Base-by-base conservation (phyloP, 164 flowering plant species). In the Chimonanthus praecox region DNA sequence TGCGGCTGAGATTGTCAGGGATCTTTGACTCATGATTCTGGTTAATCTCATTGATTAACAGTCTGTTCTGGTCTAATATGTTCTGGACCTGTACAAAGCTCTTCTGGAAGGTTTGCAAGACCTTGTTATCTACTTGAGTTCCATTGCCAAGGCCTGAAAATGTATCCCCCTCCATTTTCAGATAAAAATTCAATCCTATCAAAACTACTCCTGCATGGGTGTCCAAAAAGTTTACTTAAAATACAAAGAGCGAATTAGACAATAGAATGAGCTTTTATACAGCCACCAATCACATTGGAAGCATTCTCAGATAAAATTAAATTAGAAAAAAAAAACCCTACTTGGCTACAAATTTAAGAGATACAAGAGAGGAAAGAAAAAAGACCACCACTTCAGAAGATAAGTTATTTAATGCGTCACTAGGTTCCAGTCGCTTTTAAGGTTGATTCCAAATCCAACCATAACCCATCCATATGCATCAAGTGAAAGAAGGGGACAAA, bases 1-100 rank as follows among this genome's bases (percentile, higher is more conserved):
- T 92, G 48, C 91, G 75, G 61, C 84, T 80, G 83, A 92, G 71
- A 75, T 89, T 89, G 73, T 89, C 91, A 0, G 95, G 92, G 72
- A 85, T 80, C 71, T 82, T 90, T 1, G 94, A 90, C 72, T 90
- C 94, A 51, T 92, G 97, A 72, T 92, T 92, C 76, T 90, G 95
- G 76, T 90, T 92, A 50, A 92, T 92, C 82, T 92, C 96, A 69
- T 85, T 83, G 84, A 92, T 92, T 61, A 92, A 79, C 80, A 92
- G 66, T 79, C 94, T 85, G 82, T 92, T 65, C 70, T 72, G 69
- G 58, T 66, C 74, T 46, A 73, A 73, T 62, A 73, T 67, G 64
- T 73, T 66, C 45, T 73, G 75, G 18, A 67, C 75, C 49, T 73
- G 75, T 10, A n/a, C 75, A 58, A 73, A 73, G 72, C 79, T 88